phyloP scores from a whole-genome alignment of 345 rosid genomes.

The Eutrema heterophyllum region DNA sequence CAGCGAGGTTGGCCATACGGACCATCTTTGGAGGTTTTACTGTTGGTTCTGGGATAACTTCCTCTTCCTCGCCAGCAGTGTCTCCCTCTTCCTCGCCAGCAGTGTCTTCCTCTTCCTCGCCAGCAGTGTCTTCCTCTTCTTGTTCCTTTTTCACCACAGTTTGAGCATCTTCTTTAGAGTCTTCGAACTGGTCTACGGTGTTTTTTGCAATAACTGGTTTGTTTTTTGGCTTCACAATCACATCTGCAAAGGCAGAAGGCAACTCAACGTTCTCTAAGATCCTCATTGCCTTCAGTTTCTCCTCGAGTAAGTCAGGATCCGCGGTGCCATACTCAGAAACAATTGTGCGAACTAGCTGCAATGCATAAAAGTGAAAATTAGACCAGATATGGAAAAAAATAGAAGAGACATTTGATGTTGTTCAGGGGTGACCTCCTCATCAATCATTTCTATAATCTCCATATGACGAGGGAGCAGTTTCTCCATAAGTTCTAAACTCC shows the following conservation, averaged over 20 bases:
- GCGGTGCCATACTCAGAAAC: constrained; percentile 56
- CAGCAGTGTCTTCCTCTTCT: constrained; percentile 30
- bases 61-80: constrained; percentile 25
- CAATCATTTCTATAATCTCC: constrained; percentile 77
- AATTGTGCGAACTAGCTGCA: constrained; percentile 56
- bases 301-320: constrained; percentile 47
- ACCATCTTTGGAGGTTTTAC: constrained; percentile 48
- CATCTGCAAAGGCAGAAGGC: constrained; percentile 55
- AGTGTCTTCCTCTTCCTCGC: constrained; percentile 28
- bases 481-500: constrained; percentile 82
- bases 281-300: constrained; percentile 70
- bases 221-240: constrained; percentile 50
- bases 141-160: constrained; percentile 6
- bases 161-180: constrained; percentile 32
- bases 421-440: constrained; percentile 57
- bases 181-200: constrained; percentile 30
- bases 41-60: constrained; percentile 37
- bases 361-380: constrained; percentile 9
- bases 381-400: not conserved
- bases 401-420: constrained; percentile 11
- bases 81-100: no score
- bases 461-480: constrained; percentile 72
- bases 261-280: constrained; percentile 73
- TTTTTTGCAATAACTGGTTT: constrained; percentile 23
- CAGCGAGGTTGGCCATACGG: constrained; percentile 68